phyloP scores from a whole-genome alignment of 257 asterid genomes.

The Solanum rostratum region DNA sequence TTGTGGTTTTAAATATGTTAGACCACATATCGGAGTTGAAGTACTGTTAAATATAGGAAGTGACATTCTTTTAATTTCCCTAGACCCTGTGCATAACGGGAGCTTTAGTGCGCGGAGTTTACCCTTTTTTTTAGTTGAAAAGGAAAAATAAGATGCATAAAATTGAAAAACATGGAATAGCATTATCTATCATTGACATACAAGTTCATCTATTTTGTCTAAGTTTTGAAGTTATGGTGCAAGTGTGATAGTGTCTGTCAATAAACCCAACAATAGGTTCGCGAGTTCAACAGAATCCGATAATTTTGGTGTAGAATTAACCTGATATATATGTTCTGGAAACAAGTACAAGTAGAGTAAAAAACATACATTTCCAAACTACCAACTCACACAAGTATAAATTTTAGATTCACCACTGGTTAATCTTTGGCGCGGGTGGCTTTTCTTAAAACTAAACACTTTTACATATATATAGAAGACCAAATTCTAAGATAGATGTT shows the following conservation, averaged over 20 bases:
- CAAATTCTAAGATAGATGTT: not conserved
- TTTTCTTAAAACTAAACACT: too few species aligned
- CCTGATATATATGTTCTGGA: not conserved
- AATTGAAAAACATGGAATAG: not conserved
- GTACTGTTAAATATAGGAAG: too few species aligned
- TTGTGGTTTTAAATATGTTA: too few species aligned
- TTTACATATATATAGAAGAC: not conserved
- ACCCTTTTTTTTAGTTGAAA: too few species aligned
- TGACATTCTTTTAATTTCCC: too few species aligned
- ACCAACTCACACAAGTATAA: not conserved
- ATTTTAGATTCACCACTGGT: not conserved
- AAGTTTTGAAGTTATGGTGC: not conserved
- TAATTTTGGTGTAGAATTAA: not conserved
- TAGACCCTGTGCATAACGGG: too few species aligned
- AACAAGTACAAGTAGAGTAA: not conserved
- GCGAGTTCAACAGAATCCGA: not conserved
- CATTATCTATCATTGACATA: not conserved
- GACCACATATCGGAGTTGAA: too few species aligned
- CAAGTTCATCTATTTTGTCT: not conserved
- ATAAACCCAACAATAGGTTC: not conserved
- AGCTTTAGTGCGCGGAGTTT: too few species aligned
- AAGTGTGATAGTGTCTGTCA: not conserved
- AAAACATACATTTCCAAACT: not conserved
- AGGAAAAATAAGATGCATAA: too few species aligned
- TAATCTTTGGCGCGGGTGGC: not conserved